Evolutionary conservation across 2,329 filamentous ascomycete genomes (phyloP), one percentile per base, ranked within the genome.

Genomic region (Zasmidium cellare): DNA sequence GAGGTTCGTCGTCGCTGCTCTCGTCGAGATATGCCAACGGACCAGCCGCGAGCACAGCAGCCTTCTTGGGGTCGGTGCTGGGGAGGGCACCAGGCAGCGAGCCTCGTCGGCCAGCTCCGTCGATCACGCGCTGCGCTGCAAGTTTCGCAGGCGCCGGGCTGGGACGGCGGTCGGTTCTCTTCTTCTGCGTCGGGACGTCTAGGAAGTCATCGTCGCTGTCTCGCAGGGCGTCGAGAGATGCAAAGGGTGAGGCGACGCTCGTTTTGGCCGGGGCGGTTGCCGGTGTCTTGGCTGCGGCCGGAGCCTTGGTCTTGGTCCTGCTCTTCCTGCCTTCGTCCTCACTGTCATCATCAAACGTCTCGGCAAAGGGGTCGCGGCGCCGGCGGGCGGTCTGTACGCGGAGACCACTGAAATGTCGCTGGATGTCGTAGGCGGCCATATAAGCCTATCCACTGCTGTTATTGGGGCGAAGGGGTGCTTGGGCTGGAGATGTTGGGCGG

Each of bases 281-380:
- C n/a, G 59, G 56, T 18, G 52, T 58, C 55, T 61, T 66, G 51
- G 58, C 51, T 56, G 60, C 62, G 54, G 63, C 59, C 55, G 59
- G 53, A 54, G 62, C 51, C 60, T 62, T 65, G 54, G 64, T 65
- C 57, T 67, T 67, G 46, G 62, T 55, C 59, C 64, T 61, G 61
- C 64, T 64, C 53, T 63, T 58, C 56, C 63, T 63, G 55, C 56
- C 56, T 46, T 67, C 60, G 56, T 67, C 65, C 52, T 69, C 67
- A 51, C 64, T 65, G 59, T 71, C 69, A 68, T 71, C 69, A 59
- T 71, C 69, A 60, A 71, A 71, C 61, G 68, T 66, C 20, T 68
- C 68, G 18, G 68, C 69, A 51, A 71, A 72, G 35, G 69, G 69
- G 47, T 71, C 67, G 20, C 58, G 56, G 54, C 67, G 60, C 53